Evolutionary conservation across 2,329 filamentous ascomycete genomes (phyloP).

Genomic region (Emmonsia crescens): DNA sequence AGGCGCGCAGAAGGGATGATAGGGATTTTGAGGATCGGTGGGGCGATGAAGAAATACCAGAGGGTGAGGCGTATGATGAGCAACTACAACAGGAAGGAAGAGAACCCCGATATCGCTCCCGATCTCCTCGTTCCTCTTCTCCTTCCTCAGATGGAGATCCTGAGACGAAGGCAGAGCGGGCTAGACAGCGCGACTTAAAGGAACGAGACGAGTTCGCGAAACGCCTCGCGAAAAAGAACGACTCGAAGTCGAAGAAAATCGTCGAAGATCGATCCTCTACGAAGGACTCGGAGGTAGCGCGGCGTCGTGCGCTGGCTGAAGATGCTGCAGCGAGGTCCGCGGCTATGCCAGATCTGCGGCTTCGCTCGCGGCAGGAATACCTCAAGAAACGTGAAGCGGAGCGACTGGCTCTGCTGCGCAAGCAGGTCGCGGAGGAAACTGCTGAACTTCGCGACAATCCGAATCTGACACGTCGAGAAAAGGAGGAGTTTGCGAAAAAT

Average conservation of each 20-base stretch:
- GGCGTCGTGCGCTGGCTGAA: slow-evolving; percentile 53
- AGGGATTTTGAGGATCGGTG: slow-evolving; percentile 65
- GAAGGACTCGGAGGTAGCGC: slow-evolving; percentile 47
- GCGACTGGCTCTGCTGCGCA: slow-evolving; percentile 71
- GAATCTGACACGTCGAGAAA: slow-evolving; percentile 64
- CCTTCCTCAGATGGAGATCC: slow-evolving; percentile 48
- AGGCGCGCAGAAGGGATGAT: slow-evolving; percentile 39
- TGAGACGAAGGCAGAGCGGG: slow-evolving; percentile 46
- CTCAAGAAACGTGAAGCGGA: slow-evolving; percentile 86
- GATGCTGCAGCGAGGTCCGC: slow-evolving; percentile 57
- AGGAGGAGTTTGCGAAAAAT: slow-evolving; percentile 80
- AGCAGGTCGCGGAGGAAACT: slow-evolving; percentile 82
- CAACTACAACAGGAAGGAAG: slow-evolving; percentile 28
- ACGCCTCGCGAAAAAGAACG: slow-evolving; percentile 60
- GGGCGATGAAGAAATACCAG: slow-evolving; percentile 59
- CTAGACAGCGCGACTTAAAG: slow-evolving; percentile 54
- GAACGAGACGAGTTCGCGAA: slow-evolving; percentile 75
- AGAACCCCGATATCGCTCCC: not conserved
- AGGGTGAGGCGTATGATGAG: slow-evolving; percentile 32
- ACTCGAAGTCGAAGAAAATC: slow-evolving; percentile 57
- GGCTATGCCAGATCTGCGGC: slow-evolving; percentile 68
- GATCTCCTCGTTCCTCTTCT: slow-evolving; percentile 20
- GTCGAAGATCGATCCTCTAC: slow-evolving; percentile 49
- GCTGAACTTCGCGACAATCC: slow-evolving; percentile 68
- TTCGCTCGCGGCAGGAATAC: slow-evolving; percentile 83